phyloP scores from a whole-genome alignment of 2,329 filamentous ascomycete genomes.

The Hypoxylon sp. region DNA sequence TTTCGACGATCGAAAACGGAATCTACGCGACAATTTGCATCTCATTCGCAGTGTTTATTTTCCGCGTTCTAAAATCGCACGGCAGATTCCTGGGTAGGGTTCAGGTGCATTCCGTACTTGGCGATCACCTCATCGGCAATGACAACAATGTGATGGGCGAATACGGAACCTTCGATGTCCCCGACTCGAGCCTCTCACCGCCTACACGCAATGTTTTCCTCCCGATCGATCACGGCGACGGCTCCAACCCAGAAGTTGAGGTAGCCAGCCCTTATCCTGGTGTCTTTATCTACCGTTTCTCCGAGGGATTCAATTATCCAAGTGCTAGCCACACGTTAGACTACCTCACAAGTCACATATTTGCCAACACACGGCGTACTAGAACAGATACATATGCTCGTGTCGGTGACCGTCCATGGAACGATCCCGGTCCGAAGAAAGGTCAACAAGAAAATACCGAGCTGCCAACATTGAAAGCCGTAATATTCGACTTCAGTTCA shows the following conservation, averaged over 20 bases:
- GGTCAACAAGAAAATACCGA: slow-evolving; percentile 62
- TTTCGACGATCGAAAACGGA: slow-evolving; percentile 89
- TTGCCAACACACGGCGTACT: slow-evolving; percentile 81
- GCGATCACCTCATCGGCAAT: slow-evolving; percentile 79
- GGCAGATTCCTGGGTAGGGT: slow-evolving; percentile 89
- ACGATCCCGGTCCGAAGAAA: slow-evolving; percentile 83
- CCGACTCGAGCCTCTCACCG: slow-evolving; percentile 53
- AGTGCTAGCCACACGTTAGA: slow-evolving; percentile 93
- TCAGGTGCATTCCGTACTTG: slow-evolving; percentile 86
- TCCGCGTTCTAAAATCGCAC: slow-evolving; percentile 84
- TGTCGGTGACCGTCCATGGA: slow-evolving; percentile 90
- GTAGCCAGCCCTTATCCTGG: slow-evolving; percentile 89
- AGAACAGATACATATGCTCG: slow-evolving; percentile 75
- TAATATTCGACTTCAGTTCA: slow-evolving; percentile 93
- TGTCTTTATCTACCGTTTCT: slow-evolving; percentile 95
- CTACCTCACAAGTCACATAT: slow-evolving; percentile 78
- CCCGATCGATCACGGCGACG: slow-evolving; percentile 88
- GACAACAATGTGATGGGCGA: slow-evolving; percentile 66
- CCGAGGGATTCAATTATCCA: slow-evolving; percentile 96
- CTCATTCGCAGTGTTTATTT: slow-evolving; percentile 84
- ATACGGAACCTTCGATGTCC: slow-evolving; percentile 69
- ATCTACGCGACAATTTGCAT: slow-evolving; percentile 89
- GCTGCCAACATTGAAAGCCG: slow-evolving; percentile 83
- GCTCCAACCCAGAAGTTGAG: slow-evolving; percentile 86
- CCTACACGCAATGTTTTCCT: slow-evolving; percentile 83